Conservation (phyloP, 2,329 filamentous ascomycete genomes). For the Talaromyces islandicus region DNA sequence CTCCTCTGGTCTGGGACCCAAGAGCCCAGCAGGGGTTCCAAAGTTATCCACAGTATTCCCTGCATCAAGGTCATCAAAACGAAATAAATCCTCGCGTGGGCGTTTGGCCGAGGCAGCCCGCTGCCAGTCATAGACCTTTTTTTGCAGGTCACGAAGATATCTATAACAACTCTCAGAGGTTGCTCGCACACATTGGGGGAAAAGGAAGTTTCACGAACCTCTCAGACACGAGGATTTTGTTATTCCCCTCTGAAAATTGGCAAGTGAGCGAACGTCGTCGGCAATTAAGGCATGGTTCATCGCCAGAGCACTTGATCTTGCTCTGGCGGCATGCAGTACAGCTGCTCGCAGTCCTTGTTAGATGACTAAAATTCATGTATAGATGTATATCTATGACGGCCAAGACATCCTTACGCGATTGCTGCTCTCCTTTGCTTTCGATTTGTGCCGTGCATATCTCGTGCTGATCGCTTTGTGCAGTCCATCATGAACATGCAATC, state of each 20-base stretch:
- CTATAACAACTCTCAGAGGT: not conserved
- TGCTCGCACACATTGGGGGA: not conserved
- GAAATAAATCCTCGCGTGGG: not conserved
- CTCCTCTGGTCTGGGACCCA: not conserved
- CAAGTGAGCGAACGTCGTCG: slow-evolving; percentile 6
- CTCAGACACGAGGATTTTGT: not conserved
- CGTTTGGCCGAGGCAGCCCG: not conserved
- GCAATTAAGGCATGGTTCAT: slow-evolving; percentile 29
- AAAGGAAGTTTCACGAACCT: not conserved
- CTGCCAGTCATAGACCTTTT: not conserved
- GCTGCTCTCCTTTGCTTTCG: not conserved
- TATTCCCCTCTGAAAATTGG: not conserved
- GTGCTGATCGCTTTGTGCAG: not conserved
- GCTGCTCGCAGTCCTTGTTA: slow-evolving; percentile 6
- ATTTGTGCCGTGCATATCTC: not conserved
- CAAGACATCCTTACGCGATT: not conserved
- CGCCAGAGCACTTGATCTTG: slow-evolving; percentile 40
- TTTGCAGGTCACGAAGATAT: not conserved
- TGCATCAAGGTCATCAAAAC: not conserved
- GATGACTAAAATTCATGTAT: not conserved
- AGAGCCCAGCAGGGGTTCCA: not conserved
- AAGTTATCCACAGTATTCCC: not conserved
- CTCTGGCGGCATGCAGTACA: slow-evolving; percentile 32
- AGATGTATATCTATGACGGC: not conserved
- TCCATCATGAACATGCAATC: not conserved